These are phyloP conservation scores for Hypocrella siamensis DNA, from an alignment of 2,329 filamentous ascomycete genomes.

Conservation along the genomic window DNA sequence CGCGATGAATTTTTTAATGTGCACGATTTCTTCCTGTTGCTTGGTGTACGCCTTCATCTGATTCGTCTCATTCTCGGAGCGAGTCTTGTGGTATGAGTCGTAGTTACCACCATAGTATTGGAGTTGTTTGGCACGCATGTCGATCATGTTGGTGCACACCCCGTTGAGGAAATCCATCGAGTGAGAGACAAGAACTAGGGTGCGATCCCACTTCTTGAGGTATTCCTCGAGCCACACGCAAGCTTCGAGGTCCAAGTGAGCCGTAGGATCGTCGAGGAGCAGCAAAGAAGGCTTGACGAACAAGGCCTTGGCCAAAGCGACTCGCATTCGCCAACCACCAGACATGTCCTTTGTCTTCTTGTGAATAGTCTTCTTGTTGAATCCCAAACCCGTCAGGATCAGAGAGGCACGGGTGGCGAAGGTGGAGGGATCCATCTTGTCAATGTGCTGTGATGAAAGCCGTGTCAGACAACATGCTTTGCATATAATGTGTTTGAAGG, in stretches of 20 bases:
- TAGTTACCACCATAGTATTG: constrained; percentile 99
- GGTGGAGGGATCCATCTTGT: constrained; percentile 95
- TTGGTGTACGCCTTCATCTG: constrained; percentile 98
- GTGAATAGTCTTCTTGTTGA: constrained; percentile 95
- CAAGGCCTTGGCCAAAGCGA: constrained; percentile 89
- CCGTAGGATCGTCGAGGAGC: constrained; percentile 93
- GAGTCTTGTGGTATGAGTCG: constrained; percentile 93
- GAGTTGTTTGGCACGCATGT: constrained; percentile 82
- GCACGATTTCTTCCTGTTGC: constrained; percentile 96
- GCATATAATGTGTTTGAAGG: constrained; percentile 6
- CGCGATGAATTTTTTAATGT: constrained; percentile 99
- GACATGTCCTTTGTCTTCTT: constrained; percentile 99
- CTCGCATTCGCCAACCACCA: constrained; percentile 99
- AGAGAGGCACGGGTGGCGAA: constrained; percentile 91
- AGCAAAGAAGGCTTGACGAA: constrained; percentile 96
- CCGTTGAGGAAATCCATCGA: constrained; percentile 99
- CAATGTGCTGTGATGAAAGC: constrained; percentile 57
- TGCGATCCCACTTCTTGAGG: constrained; percentile 98
- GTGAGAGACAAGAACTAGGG: constrained; percentile 90
- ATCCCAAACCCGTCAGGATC: constrained; percentile 95
- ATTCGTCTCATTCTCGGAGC: constrained; percentile 87
- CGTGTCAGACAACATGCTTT: too few species aligned
- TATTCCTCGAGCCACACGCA: constrained; percentile 99
- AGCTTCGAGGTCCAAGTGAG: constrained; percentile 97
- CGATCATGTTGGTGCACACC: constrained; percentile 96